Evolutionary conservation across 2,329 filamentous ascomycete species (phyloP).

Genomic region (Colletotrichum zoysiae): DNA sequence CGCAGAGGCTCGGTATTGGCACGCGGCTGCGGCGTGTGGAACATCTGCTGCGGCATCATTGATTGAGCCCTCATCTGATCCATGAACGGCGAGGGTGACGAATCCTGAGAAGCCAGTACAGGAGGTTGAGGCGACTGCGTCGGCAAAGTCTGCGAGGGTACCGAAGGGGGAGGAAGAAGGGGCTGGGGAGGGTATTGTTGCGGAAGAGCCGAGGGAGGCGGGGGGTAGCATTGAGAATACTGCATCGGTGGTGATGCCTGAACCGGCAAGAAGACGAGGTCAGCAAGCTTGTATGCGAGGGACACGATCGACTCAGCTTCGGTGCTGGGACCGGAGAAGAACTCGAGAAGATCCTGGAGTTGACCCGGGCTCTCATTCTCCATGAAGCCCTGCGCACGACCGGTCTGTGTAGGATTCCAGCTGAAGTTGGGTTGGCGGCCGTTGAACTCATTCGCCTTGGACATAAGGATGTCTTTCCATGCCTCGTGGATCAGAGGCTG

Average conservation of each 20-base stretch:
- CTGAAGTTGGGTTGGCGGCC: constrained; percentile 70
- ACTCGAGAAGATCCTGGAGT: constrained; percentile 74
- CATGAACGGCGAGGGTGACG: constrained; percentile 32
- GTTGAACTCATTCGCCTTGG: constrained; percentile 67
- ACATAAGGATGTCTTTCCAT: constrained; percentile 69
- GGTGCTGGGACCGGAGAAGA: constrained; percentile 69
- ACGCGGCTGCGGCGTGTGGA: constrained; percentile 36
- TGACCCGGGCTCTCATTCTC: constrained; percentile 74
- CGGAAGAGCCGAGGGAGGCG: constrained; percentile 37
- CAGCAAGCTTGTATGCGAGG: constrained; percentile 69
- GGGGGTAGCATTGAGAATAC: constrained; percentile 41
- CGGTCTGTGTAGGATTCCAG: constrained; percentile 70
- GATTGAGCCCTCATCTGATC: constrained; percentile 41
- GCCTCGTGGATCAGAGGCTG: constrained; percentile 72
- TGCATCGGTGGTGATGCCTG: constrained; percentile 43
- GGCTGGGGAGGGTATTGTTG: constrained; percentile 41
- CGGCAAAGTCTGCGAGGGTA: constrained; percentile 42
- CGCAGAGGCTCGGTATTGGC: constrained; percentile 36
- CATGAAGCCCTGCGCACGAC: constrained; percentile 68
- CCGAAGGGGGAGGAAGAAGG: constrained; percentile 41
- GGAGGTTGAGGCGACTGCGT: constrained; percentile 41
- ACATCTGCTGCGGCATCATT: constrained; percentile 40
- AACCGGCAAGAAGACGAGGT: constrained; percentile 54
- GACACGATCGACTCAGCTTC: constrained; percentile 69
- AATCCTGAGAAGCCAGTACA: constrained; percentile 39